Base-by-base conservation (phyloP, 1,284 basidiomycete species). In the Fomitopsis betulina region DNA sequence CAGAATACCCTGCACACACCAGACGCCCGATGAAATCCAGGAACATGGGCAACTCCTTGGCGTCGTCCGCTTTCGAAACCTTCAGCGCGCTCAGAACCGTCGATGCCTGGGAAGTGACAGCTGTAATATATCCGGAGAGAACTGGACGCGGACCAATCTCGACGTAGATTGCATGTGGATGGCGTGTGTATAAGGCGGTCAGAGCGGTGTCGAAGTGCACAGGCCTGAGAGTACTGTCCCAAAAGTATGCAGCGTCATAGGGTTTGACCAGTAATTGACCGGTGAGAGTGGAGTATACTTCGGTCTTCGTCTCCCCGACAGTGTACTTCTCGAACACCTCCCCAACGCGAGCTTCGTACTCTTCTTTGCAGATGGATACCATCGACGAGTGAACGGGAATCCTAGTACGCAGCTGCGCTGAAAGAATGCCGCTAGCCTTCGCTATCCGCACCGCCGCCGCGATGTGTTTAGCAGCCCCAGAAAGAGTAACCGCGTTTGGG, bases 141-240 rank as follows among this genome's bases (percentile, higher is more conserved):
- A 69, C 74, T 0, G 75, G 75, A 56, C 76, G 75, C 12, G 75
- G 73, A 13, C 64, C 59, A 23, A 76, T 62, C 50, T 75, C 75
- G 12, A 75, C 53, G 58, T 70, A 73, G 4, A 54, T 60, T 17
- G 68, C 63, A 30, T 60, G 61, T 6, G 64, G 63, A 21, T 65
- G 47, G 19, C 58, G 53, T 3, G 62, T 9, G 15, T 40, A 37
- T 0, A 67, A 51, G 5, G 59, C 57, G 5, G 52, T 27, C 15
- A 73, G 57, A 8, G 70, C 67, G 0, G 65, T 35, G 0, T 62
- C 56, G 62, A 77, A 76, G 6, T 53, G 54, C 17, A 77, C 75
- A 1, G 73, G 70, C 1, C 66, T 57, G 13, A 68, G 65, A 13
- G 67, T 67, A 53, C 68, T 71, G 17, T 65, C 57, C 75, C 75